phyloP scores from a whole-genome alignment of 208 protist genomes.

The Acanthamoeba divionensis region DNA sequence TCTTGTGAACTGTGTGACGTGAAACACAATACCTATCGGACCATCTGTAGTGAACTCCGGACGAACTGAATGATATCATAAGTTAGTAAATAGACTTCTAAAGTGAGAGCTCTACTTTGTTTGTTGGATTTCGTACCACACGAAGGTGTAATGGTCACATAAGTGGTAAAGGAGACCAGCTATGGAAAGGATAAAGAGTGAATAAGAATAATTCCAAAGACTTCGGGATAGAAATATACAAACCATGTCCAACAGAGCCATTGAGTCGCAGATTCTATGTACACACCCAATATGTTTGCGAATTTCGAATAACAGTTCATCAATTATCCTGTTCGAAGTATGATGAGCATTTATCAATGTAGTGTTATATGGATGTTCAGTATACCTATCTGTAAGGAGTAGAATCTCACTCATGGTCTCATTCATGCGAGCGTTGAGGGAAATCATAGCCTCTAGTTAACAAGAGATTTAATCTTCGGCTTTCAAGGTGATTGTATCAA shows the following conservation, averaged over 20 bases:
- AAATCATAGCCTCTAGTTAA: constrained; percentile 74
- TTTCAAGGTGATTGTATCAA: background rate
- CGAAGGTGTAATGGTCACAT: constrained; percentile 26
- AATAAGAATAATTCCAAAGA: background rate
- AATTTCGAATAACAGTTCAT: constrained; percentile 77
- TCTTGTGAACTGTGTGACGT: too few species aligned
- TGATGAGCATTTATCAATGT: background rate
- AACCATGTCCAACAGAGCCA: constrained; percentile 88
- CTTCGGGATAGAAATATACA: constrained; percentile 74
- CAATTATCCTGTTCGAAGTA: constrained; percentile 63
- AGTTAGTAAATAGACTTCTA: background rate
- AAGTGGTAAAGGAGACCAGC: background rate
- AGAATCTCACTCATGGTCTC: constrained; percentile 81
- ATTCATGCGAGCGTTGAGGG: constrained; percentile 76
- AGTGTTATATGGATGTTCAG: background rate
- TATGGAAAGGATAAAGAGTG: background rate
- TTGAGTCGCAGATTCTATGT: constrained; percentile 84
- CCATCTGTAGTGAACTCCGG: constrained; percentile 34
- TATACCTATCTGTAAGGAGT: constrained; percentile 65
- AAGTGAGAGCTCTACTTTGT: background rate
- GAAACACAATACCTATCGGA: too few species aligned
- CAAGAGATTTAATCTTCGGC: background rate
- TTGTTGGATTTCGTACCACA: constrained; percentile 34
- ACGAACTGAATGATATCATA: constrained; percentile 11
- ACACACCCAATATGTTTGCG: constrained; percentile 78